These are phyloP conservation scores for Fusarium sp. DNA, from an alignment of 2,329 filamentous ascomycete species.

Conservation along the genomic window DNA sequence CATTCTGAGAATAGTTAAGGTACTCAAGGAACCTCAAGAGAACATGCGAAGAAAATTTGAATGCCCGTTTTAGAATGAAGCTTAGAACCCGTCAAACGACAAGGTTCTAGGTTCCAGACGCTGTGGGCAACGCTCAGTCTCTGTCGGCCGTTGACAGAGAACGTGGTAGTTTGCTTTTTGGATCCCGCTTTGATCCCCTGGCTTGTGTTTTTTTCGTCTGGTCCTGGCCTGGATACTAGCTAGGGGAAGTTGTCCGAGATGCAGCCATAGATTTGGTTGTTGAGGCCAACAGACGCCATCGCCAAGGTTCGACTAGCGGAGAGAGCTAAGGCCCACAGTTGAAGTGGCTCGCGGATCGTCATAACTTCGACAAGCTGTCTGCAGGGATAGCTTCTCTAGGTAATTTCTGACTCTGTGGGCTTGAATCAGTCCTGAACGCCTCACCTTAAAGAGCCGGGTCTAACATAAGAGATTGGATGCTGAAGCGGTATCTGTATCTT, in stretches of 20 bases:
- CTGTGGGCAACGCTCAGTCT: constrained; percentile 30
- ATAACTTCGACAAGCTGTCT: constrained; percentile 28
- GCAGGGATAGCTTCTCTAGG: constrained; percentile 14
- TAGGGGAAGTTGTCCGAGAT: constrained; percentile 38
- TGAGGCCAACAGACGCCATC: constrained; percentile 32
- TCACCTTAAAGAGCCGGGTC: neutral
- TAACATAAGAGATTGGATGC: neutral
- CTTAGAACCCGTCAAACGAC: neutral
- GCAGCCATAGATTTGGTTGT: constrained; percentile 32
- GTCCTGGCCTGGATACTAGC: constrained; percentile 7
- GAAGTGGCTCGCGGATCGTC: constrained; percentile 37
- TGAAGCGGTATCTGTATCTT: neutral
- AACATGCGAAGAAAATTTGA: neutral
- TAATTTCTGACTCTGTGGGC: constrained; percentile 22
- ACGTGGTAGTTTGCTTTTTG: constrained; percentile 19
- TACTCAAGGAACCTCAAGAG: neutral
- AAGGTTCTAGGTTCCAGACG: constrained; percentile 23
- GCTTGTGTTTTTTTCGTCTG: constrained; percentile 1
- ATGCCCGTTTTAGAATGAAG: neutral
- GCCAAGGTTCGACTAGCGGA: constrained; percentile 26
- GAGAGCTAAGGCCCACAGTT: constrained; percentile 30
- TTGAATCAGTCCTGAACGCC: constrained; percentile 13
- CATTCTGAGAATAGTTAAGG: neutral
- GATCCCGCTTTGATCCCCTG: constrained; percentile 27
- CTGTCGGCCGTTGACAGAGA: constrained; percentile 33